A percentile compares a stretch with the other conserved stretches of the same genome.
Evolutionary conservation across 1,139 yeast species (phyloP).

Genomic region (Debaryomyces udenii): DNA sequence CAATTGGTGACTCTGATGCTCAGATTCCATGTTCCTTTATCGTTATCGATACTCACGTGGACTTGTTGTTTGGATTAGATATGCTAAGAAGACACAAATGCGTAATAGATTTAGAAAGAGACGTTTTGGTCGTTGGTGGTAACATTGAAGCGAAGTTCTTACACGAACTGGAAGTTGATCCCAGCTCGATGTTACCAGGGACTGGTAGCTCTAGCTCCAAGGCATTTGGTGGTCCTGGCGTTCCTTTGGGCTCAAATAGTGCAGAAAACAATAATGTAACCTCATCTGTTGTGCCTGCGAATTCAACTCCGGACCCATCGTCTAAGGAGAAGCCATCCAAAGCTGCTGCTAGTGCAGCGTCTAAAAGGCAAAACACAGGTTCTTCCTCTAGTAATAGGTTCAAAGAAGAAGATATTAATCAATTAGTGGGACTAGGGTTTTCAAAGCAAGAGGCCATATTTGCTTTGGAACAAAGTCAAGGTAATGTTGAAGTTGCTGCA

Average conservation of each 20-base stretch:
- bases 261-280: constrained; percentile 9
- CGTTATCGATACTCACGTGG: constrained; percentile 78
- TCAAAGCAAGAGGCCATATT: constrained; percentile 59
- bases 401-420: constrained; percentile 53
- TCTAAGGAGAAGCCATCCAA: constrained; percentile 19
- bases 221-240: constrained; percentile 18
- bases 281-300: constrained; percentile 23
- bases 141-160: constrained; percentile 71
- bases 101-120: constrained; percentile 68
- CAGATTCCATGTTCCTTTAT: constrained; percentile 78
- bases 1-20: constrained; percentile 58
- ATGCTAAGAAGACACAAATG: constrained; percentile 91
- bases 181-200: constrained; percentile 24
- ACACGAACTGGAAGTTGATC: constrained; percentile 72
- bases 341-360: constrained; percentile 33
- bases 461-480: constrained; percentile 69
- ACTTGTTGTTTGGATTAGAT: constrained; percentile 67
- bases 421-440: constrained; percentile 72
- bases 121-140: constrained; percentile 71
- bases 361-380: constrained; percentile 27
- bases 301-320: constrained; percentile 17
- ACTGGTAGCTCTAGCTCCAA: constrained; percentile 27
- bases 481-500: constrained; percentile 87
- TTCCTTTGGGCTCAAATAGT: constrained; percentile 8
- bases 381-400: constrained; percentile 4